Evolutionary conservation across 2,329 filamentous ascomycete genomes (phyloP).

Genomic region (Colletotrichum musicola): DNA sequence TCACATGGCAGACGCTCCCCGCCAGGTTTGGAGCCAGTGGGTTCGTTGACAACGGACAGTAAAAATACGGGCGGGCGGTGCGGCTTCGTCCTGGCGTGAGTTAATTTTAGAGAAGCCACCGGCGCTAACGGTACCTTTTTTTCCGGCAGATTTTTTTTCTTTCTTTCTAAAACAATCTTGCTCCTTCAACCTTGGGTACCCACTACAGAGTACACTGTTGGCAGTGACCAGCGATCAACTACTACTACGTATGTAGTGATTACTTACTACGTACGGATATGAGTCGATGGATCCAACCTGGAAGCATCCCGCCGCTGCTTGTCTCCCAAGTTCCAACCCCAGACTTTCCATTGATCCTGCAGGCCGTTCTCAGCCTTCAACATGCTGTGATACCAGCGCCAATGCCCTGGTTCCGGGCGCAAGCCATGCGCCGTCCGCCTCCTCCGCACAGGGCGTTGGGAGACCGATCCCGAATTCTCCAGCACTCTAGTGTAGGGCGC

Average conservation of each 20-base stretch:
- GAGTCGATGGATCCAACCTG: background rate
- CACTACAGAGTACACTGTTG: no score
- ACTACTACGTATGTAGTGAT: no score
- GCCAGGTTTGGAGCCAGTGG: background rate
- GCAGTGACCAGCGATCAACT: no score
- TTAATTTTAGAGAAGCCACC: constrained; percentile 33
- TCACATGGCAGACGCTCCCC: constrained; percentile 10
- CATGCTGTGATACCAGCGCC: constrained; percentile 23
- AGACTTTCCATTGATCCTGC: no score
- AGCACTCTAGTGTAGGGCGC: background rate
- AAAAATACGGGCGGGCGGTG: constrained; percentile 7
- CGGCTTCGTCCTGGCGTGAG: constrained; percentile 8
- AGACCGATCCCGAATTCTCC: no score
- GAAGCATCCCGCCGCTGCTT: background rate
- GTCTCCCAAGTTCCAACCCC: background rate
- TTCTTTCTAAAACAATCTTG: no score
- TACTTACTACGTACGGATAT: no score
- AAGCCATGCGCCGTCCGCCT: constrained; percentile 28
- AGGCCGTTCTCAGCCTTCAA: background rate
- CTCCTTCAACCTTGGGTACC: background rate
- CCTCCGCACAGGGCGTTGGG: background rate
- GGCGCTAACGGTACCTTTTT: constrained; percentile 17
- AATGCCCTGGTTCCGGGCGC: background rate
- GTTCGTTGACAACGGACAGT: constrained; percentile 3
- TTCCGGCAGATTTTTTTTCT: no score